A percentile compares a stretch with the other conserved stretches of the same genome.
These are phyloP conservation scores for Fagus crenata DNA, from an alignment of 306 rosid genomes.

Conservation along the genomic window DNA sequence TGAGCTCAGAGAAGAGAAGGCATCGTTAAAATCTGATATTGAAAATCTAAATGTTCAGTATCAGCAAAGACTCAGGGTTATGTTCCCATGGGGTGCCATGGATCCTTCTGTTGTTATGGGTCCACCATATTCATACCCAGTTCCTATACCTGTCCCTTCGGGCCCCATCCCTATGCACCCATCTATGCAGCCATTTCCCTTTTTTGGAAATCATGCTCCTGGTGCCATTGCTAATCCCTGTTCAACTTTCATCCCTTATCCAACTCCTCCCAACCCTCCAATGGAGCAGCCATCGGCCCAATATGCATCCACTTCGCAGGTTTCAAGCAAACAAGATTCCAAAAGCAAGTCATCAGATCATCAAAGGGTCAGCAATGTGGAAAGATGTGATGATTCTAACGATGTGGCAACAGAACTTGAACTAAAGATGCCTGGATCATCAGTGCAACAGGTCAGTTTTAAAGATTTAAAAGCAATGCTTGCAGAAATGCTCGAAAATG, in stretches of 20 bases:
- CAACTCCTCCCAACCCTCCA: slow-evolving; percentile 54
- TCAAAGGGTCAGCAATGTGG: slow-evolving; percentile 43
- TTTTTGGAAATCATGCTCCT: slow-evolving; percentile 66
- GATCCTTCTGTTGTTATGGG: slow-evolving; percentile 75
- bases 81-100: slow-evolving; percentile 77
- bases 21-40: slow-evolving; percentile 64
- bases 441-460: slow-evolving; percentile 61
- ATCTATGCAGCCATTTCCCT: slow-evolving; percentile 68
- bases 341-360: slow-evolving; percentile 54
- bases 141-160: slow-evolving; percentile 66
- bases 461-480: slow-evolving; percentile 16
- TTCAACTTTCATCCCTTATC: slow-evolving; percentile 64
- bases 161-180: slow-evolving; percentile 78
- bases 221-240: slow-evolving; percentile 59
- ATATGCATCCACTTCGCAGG: slow-evolving; percentile 49
- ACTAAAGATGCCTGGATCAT: slow-evolving; percentile 94
- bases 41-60: slow-evolving; percentile 69
- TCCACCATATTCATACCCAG: slow-evolving; percentile 72
- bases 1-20: slow-evolving; percentile 91
- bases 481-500: slow-evolving; percentile 4
- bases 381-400: slow-evolving; percentile 53
- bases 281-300: slow-evolving; percentile 52
- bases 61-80: slow-evolving; percentile 73
- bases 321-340: slow-evolving; percentile 55
- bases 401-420: slow-evolving; percentile 93